Conservation (phyloP, 495 filamentous ascomycete genomes). For the Astrothelium macrocarpum region DNA sequence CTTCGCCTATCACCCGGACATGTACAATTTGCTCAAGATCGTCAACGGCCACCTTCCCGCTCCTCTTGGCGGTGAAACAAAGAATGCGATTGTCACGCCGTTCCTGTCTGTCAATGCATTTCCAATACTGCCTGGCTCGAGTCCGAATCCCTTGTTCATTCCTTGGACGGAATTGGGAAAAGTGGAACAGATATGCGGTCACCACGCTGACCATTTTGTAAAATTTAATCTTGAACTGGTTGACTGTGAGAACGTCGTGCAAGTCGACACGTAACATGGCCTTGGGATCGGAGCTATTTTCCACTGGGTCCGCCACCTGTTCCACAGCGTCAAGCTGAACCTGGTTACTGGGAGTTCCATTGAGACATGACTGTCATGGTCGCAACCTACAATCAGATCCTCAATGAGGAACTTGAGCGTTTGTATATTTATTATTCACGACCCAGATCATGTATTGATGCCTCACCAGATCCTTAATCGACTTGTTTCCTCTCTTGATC, state of each 20-base stretch:
- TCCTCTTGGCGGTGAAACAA: background rate
- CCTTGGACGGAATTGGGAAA: background rate
- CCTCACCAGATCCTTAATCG: background rate
- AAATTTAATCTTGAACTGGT: too few species aligned
- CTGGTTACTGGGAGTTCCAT: background rate
- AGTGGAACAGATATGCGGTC: background rate
- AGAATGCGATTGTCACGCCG: background rate
- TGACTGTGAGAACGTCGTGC: background rate
- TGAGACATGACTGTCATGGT: slow-evolving; percentile 2
- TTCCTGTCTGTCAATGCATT: background rate
- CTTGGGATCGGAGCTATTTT: background rate
- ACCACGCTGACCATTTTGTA: too few species aligned
- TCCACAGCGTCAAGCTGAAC: slow-evolving; percentile 4
- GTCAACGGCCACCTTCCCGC: background rate
- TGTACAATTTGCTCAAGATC: background rate
- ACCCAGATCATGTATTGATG: background rate
- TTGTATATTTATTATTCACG: background rate
- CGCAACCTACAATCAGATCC: background rate
- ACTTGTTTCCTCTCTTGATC: background rate
- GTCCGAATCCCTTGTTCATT: background rate
- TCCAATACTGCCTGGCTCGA: background rate
- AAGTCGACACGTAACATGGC: background rate
- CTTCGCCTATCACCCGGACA: background rate
- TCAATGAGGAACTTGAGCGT: background rate
- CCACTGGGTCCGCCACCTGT: background rate